Evolutionary conservation across 352 stramenopile species (phyloP), one percentile per base, ranked within the genome.

Genomic region (Phytophthora cryptogea): DNA sequence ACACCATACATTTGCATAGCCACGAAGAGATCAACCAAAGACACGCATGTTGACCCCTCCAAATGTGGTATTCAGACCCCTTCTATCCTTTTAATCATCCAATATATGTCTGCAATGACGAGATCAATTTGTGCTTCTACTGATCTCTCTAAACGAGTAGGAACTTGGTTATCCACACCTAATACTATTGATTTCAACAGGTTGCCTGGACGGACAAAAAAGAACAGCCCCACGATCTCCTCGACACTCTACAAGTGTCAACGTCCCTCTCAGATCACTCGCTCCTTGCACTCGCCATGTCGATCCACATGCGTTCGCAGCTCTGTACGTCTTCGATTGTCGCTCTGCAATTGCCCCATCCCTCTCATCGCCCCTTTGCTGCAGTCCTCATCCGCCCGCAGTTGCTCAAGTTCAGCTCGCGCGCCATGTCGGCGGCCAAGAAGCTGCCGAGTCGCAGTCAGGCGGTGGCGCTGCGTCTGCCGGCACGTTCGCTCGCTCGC

Each of bases 251-350:
- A 26, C 31, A 61, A 56, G 17, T 52, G 40, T 41, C 45, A n/a
- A 23, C 30, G 8, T 26, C 8, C 17, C 36, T 20, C 14, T 44
- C 27, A 40, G 5, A 7, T 32, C 35, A 11, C 11, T 32, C 44
- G 23, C 7, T 37, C 32, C 20, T 45, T 37, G 9, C n/a, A 1
- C 26, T 10, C 20, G 33, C 41, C 51, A 76, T 76, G 68, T 76
- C 64, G 41, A 71, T 73, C 66, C 77, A 84, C 64, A 73, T 80
- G 56, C 77, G 72, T 43, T 57, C 74, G 37, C 74, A 87, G 65
- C 64, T 84, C 59, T 77, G 69, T 82, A 59, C 32, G 73, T 75
- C 5, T 47, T 23, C 32, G 2, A 23, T 41, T 8, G 6, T 32
- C n/a, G n/a, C 37, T 5, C n/a, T 42, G 13, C 14, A 42, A 5